Evolutionary conservation across 2,329 filamentous ascomycete genomes (phyloP), one percentile per base, ranked within the genome.

Genomic region (Hypoxylon sp.): DNA sequence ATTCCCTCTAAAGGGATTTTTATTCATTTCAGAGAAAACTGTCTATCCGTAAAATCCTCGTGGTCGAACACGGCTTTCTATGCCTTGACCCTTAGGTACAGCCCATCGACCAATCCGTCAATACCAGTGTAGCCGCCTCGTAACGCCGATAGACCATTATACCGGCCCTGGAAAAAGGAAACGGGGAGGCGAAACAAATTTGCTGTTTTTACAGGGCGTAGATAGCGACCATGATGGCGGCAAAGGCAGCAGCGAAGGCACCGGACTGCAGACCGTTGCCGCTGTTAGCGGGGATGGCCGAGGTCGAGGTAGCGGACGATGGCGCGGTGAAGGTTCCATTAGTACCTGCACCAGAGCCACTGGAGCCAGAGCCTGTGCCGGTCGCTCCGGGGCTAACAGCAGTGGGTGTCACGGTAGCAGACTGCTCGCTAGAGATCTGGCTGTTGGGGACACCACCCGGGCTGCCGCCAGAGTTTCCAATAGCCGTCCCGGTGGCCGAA

Each of bases 161-260:
- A 57, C 59, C 50, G 12, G 50, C 23, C 52, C 55, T 16, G 11
- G 55, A 53, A 59, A n/a, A 30, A 48, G 19, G 51, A 60, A 27
- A 43, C 5, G n/a, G 25, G 21, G 25, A 23, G 8, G 27, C 19
- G 19, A 29, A 41, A 29, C 5, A 14, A 12, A 12, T 21, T 23
- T 16, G 21, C 12, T 55, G 37, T n/a, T n/a, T 69, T 76, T 74
- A 79, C 61, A 78, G 63, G 51, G 74, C 71, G 51, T 78, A 71
- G 39, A 79, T 73, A 21, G 74, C 76, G 12, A 66, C 71, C 68
- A 78, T 70, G 43, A 76, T 65, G 32, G 73, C 76, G 27, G 70
- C 70, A 51, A 78, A 71, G 29, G 73, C 74, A 23, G 73, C 77
- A 3, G 69, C 72, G 25, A 78, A 59, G n/a, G 74, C 77, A 57